Evolutionary conservation across 257 asterid genomes (phyloP), one percentile per base, ranked within the genome.

Genomic region (Verbena officinalis): DNA sequence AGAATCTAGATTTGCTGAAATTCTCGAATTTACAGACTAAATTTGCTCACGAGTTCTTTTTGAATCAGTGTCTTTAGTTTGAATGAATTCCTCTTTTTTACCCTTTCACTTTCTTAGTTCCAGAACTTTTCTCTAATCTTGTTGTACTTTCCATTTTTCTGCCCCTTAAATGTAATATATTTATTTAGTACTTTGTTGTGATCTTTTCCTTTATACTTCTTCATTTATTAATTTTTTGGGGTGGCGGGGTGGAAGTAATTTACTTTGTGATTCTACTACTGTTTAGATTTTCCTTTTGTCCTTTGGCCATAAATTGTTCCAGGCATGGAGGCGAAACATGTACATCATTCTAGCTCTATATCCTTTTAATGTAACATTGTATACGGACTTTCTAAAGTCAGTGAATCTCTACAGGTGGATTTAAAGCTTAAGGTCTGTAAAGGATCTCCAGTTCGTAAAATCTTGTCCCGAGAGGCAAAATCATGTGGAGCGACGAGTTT

Each of bases 391-490:
- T 33, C 62, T 71, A 22, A 62, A 43, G 12, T 42, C n/a, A 59
- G 34, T 16, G 5, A 46, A 55, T 70, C 46, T 69, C 22, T 66
- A 61, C 71, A 92, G 98, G 89, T 92, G 64, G 95, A 89, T 76
- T 73, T 92, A 66, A 89, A 92, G 91, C 86, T 92, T 49, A 90
- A 87, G 84, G 83, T 92, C 14, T 79, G 95, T 65, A 88, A 89
- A 80, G 98, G 97, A 59, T 69, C 83, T 22, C 83, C 97, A 38
- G 79, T 75, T 51, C 88, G 83, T 51, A 87, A 85, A 60, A 68
- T 87, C 75, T 77, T 92, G 58, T 73, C 69, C 52, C 86, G 63
- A 39, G 96, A 89, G 78, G 86, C 83, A 8, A 75, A 79, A 66
- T 76, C 75, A 61, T 82, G 78, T 75, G 81, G 85, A n/a, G 89